Conservation (phyloP, 345 rosid genomes). For the rapeseed (Brassica napus) region DNA sequence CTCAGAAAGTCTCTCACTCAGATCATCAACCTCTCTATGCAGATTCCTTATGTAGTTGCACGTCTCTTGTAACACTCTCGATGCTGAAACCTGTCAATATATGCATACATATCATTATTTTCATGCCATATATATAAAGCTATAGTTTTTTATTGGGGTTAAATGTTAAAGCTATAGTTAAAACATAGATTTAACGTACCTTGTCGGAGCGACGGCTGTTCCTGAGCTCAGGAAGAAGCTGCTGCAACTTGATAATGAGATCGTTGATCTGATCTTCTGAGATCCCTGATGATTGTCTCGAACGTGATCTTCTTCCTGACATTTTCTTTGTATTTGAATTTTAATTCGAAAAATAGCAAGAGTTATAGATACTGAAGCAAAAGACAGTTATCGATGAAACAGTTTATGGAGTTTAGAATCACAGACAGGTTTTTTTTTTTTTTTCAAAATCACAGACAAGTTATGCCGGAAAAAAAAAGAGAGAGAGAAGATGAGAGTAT, state of each 20-base stretch:
- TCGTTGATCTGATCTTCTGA: slow-evolving; percentile 83
- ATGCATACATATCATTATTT: neutral
- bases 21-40: slow-evolving; percentile 78
- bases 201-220: slow-evolving; percentile 65
- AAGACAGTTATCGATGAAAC: slow-evolving; percentile 3
- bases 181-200: slow-evolving; percentile 43
- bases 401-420: slow-evolving; percentile 33
- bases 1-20: slow-evolving; percentile 78
- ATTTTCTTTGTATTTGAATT: slow-evolving; percentile 39
- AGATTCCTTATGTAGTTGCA: slow-evolving; percentile 81
- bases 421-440: neutral
- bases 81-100: slow-evolving; percentile 61
- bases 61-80: slow-evolving; percentile 72
- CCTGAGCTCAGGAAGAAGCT: slow-evolving; percentile 77
- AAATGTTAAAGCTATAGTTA: neutral
- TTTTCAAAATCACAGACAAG: neutral
- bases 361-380: neutral
- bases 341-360: neutral
- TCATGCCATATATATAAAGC: neutral
- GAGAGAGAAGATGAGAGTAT: slow-evolving; percentile 17
- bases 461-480: neutral
- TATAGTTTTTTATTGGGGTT: neutral
- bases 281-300: slow-evolving; percentile 71
- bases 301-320: slow-evolving; percentile 90
- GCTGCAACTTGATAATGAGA: slow-evolving; percentile 78